Base-by-base conservation (phyloP, 768 basidiomycete genomes). In the Bullera alba region DNA sequence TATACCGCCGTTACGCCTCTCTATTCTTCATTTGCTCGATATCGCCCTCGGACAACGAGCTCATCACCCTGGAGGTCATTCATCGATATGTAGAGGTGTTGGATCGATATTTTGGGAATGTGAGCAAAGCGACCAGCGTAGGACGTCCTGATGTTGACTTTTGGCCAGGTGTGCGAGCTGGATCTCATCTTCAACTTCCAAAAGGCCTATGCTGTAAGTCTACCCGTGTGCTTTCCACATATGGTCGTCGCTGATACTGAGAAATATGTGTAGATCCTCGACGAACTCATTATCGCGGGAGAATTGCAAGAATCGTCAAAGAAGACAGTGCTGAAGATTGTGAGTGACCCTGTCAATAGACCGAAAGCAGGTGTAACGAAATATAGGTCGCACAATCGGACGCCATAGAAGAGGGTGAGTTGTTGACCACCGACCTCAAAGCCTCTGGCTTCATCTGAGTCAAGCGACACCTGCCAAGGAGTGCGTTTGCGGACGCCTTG, bases 101-200 rank as follows among this genome's bases (percentile, higher is more conserved):
- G 46, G 79, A 90, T 59, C 73, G 80, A 48, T 82, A 82, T 72
- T 91, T 92, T 76, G 88, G 87, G 42, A 92, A 92, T 73, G 88
- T 88, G 66, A 74, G 83, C 77, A 12, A 19, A n/a, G 41, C 37
- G 35, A 1, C 25, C 19, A 38, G 22, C 30, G 16, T 46, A 23
- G 43, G 30, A 2, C 30, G 23, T 25, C 36, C 55, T 58, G 27
- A 34, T 52, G 4, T 25, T n/a, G 21, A 15, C 8, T 26, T 28
- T 7, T 5, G n/a, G n/a, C 37, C 51, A 73, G 73, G 75, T 77
- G 4, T 78, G 76, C 75, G 93, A 97, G 71, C 76, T 96, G 50
- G 93, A 96, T 73, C 76, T 97, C 46, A 93, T 96, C 60, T 97
- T 95, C 80, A 95, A 95, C 76, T 96, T 96, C 70, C 87, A 96